Base-by-base conservation (phyloP, 2,329 filamentous ascomycete species). In the Ophiostoma australiae region DNA sequence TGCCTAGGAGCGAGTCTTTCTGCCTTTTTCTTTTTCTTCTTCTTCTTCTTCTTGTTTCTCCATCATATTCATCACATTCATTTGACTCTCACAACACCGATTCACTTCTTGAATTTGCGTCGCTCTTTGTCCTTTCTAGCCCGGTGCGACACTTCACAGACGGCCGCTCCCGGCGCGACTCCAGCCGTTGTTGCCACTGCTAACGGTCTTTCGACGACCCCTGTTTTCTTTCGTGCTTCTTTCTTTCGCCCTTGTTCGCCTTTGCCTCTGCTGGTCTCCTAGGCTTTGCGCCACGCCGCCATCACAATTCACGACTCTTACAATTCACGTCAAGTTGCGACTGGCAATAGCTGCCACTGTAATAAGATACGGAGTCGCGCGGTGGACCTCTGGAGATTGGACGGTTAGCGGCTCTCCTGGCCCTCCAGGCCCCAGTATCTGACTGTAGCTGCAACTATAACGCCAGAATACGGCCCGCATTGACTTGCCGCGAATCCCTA, bases 141-240 rank as follows among this genome's bases (percentile, higher is more conserved):
- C 23, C 66, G 39, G 23, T n/a, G 66, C 66, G 66, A 27, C 11
- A 31, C 35, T 41, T 23, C 23, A 41, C 66, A 48, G 20, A 48
- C 66, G 66, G 66, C 66, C 66, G 66, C 66, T 67, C 66, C 66
- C 66, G 66, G 48, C 66, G 66, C 66, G 66, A 66, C 35, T 66
- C 20, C 10, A n/a, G 20, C 33, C 20, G 63, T 10, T 31, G 13
- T 66, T 20, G 63, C 63, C 63, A 65, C 61, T 31, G 17, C 52
- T 27, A 58, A 65, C 27, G 31, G 31, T 41, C 65, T 67, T 44
- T 41, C 35, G 27, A 35, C 63, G 63, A 33, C 58, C 58, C 58
- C 17, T 63, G 2, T 20, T 33, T 33, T 41, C 39, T 27, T 8
- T 11, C 52, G 27, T 31, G 27, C 52, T 27, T 58, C 20, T 23